These are phyloP conservation scores for Salix dunnii DNA, from an alignment of 345 rosid species.

Conservation along the genomic window DNA sequence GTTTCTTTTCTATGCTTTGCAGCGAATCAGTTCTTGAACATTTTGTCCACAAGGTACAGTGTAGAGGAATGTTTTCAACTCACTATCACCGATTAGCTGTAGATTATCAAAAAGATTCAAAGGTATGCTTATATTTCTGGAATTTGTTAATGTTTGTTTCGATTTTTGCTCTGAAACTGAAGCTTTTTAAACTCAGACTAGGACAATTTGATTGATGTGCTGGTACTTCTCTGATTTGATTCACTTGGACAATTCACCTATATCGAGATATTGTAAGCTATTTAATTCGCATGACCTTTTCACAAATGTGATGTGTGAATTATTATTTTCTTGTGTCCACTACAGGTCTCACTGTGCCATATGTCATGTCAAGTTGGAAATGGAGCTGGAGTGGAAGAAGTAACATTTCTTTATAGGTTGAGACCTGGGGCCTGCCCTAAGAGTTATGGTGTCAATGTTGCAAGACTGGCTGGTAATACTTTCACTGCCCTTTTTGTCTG, in stretches of 20 bases:
- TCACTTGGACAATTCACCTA: not conserved
- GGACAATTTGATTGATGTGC: not conserved
- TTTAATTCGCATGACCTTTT: not conserved
- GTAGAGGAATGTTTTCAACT: conserved; percentile 94
- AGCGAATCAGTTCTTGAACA: conserved; percentile 92
- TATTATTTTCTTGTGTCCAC: conserved; percentile 4
- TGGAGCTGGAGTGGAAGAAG: conserved; percentile 61
- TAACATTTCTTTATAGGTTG: conserved; percentile 82
- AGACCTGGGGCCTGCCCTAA: conserved; percentile 87
- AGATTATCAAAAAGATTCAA: conserved; percentile 59
- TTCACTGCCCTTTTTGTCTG: not conserved
- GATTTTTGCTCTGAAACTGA: not conserved
- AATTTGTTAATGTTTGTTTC: not conserved
- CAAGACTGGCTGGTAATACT: conserved; percentile 81
- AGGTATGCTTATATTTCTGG: conserved; percentile 31
- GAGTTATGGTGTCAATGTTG: conserved; percentile 96
- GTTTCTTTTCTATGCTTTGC: conserved; percentile 13
- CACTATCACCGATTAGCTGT: conserved; percentile 89
- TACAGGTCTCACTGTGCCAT: conserved; percentile 84
- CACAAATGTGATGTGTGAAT: not conserved
- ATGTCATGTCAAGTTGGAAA: conserved; percentile 89
- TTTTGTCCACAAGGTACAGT: conserved; percentile 68
- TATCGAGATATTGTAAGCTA: not conserved
- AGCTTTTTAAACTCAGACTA: not conserved
- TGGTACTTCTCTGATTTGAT: not conserved